A percentile compares a stretch with the other conserved stretches of the same genome.
Evolutionary conservation across 768 basidiomycete species (phyloP).

Genomic region (Gloeophyllum trabeum): DNA sequence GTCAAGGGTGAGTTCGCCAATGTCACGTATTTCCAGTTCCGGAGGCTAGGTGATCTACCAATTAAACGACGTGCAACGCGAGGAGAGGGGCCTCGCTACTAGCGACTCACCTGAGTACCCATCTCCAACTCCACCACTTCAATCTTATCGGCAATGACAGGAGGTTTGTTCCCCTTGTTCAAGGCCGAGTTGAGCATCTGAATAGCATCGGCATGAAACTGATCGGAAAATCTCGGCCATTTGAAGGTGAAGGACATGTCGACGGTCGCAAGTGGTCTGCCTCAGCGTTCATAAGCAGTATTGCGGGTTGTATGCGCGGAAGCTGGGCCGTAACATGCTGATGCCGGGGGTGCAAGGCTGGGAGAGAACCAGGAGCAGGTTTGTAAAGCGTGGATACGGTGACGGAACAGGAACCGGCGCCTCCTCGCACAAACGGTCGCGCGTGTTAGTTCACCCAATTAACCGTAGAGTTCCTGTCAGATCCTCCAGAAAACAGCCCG

Average conservation of each 20-base stretch:
- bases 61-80: background rate
- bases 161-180: slow-evolving; percentile 95
- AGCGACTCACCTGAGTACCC: slow-evolving; percentile 72
- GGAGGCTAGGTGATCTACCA: slow-evolving; percentile 55
- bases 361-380: no score
- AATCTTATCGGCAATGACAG: slow-evolving; percentile 94
- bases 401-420: no score
- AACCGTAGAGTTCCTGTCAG: no score
- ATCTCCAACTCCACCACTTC: slow-evolving; percentile 99
- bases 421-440: no score
- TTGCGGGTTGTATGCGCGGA: background rate
- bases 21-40: slow-evolving; percentile 93
- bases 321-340: background rate
- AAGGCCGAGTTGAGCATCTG: slow-evolving; percentile 95
- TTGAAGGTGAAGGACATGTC: slow-evolving; percentile 84
- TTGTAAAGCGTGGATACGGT: no score
- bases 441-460: background rate
- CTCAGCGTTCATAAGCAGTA: no score
- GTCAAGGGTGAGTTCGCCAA: slow-evolving; percentile 91
- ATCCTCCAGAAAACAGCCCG: no score
- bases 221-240: slow-evolving; percentile 95
- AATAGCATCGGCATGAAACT: slow-evolving; percentile 92
- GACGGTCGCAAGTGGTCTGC: no score
- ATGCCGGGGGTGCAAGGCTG: no score
- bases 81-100: background rate